These are phyloP conservation scores for Geotrichum carabidarum DNA, from an alignment of 1,139 yeast species.

Conservation along the genomic window DNA sequence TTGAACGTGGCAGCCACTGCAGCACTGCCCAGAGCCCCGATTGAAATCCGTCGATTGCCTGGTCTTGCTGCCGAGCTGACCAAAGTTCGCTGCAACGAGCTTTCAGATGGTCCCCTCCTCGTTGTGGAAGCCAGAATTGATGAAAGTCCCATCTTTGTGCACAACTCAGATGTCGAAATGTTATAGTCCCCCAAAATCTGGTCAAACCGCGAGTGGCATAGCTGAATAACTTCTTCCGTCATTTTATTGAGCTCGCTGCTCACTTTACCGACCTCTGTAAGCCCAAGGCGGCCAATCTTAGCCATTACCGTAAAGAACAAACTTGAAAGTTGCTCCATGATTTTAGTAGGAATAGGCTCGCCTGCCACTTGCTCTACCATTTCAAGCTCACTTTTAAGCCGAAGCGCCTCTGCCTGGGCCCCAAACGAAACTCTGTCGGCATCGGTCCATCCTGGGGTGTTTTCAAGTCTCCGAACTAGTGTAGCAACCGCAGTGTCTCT, in stretches of 20 bases:
- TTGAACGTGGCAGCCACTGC: neutral
- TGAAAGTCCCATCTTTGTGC: neutral
- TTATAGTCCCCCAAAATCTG: neutral
- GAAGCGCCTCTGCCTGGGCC: slow-evolving; percentile 23
- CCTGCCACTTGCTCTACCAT: slow-evolving; percentile 19
- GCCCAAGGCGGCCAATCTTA: neutral
- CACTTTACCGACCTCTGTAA: neutral
- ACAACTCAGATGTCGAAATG: neutral
- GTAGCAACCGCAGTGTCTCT: slow-evolving; percentile 3
- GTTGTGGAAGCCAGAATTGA: neutral
- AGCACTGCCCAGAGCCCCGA: neutral
- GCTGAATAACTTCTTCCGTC: neutral
- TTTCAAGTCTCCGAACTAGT: slow-evolving; percentile 23
- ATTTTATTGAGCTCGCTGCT: neutral
- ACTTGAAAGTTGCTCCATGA: neutral
- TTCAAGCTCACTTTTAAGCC: slow-evolving; percentile 20
- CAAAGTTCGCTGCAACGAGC: neutral
- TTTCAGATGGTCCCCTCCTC: neutral
- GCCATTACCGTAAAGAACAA: neutral
- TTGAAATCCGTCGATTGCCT: neutral
- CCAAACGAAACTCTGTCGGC: slow-evolving; percentile 24
- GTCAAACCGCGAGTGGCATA: neutral
- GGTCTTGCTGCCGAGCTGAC: neutral
- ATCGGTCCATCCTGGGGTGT: slow-evolving; percentile 28
- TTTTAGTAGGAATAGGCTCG: slow-evolving; percentile 20